Percentiles rank a stretch among this genome's conserved stretches.
Conservation (phyloP, 192 early-diverging fungal species). For the Piromyces sp. region DNA sequence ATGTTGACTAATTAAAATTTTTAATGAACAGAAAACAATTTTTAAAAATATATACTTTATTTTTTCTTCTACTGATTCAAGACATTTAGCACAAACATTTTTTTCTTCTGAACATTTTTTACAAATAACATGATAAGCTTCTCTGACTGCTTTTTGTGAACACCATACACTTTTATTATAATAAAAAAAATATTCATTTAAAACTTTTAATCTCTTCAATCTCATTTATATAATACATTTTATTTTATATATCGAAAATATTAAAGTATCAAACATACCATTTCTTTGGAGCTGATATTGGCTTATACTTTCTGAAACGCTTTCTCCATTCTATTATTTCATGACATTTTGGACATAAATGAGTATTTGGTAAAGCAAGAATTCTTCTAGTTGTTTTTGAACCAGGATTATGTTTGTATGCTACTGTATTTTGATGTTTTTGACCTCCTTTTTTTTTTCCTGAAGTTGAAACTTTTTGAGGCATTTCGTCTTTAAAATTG, state of each 20-base stretch:
- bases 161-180: conserved; percentile 35
- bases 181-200: too few species aligned
- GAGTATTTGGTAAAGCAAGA: conserved; percentile 55
- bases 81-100: conserved; percentile 85
- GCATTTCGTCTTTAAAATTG: not conserved
- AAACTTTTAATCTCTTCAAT: too few species aligned
- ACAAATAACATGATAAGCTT: conserved; percentile 92
- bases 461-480: not conserved
- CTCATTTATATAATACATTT: too few species aligned
- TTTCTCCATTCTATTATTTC: conserved; percentile 52
- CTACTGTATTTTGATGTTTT: conserved; percentile 77
- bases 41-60: not conserved
- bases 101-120: conserved; percentile 59
- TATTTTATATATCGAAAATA: not conserved
- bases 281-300: conserved; percentile 73
- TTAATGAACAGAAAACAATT: too few species aligned
- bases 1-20: too few species aligned
- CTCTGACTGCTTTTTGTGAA: conserved; percentile 62
- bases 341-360: conserved; percentile 32
- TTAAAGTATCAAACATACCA: conserved; percentile 30
- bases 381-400: conserved; percentile 62
- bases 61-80: conserved; percentile 18
- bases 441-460: conserved; percentile 56
- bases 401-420: conserved; percentile 73
- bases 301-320: conserved; percentile 93